Evolutionary conservation across 495 filamentous ascomycete species (phyloP).

Genomic region (Astrothelium macrocarpum): DNA sequence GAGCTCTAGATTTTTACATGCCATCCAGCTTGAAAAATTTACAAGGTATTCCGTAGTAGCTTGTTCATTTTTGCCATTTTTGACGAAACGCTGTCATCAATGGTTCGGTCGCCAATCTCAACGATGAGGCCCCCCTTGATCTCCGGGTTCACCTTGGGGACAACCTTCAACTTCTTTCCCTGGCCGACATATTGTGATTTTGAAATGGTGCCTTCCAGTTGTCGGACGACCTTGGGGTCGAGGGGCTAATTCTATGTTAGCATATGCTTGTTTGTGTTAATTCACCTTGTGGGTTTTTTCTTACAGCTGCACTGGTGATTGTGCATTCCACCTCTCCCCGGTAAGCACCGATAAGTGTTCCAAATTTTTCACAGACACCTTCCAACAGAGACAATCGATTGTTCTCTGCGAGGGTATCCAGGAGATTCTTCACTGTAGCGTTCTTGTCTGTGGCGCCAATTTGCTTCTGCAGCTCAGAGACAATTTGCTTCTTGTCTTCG

Average conservation of each 20-base stretch:
- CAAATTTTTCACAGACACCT: conserved; percentile 80
- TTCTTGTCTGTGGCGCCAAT: conserved; percentile 57
- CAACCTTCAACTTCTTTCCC: conserved; percentile 96
- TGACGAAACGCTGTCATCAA: conserved; percentile 89
- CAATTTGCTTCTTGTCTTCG: conserved; percentile 71
- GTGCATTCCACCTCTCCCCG: conserved; percentile 86
- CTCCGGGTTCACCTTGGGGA: conserved; percentile 87
- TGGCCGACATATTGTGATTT: conserved; percentile 82
- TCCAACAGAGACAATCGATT: conserved; percentile 80
- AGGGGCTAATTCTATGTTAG: conserved; percentile 53
- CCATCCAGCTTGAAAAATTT: conserved; percentile 40
- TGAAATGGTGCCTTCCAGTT: conserved; percentile 76
- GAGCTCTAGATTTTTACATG: background rate
- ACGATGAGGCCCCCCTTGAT: conserved; percentile 90
- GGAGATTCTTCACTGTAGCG: conserved; percentile 88
- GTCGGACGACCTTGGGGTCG: conserved; percentile 70
- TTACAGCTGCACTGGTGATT: conserved; percentile 85
- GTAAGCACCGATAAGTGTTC: conserved; percentile 72
- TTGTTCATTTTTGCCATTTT: conserved; percentile 99
- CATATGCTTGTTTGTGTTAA: conserved; percentile 4
- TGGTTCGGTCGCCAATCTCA: conserved; percentile 94
- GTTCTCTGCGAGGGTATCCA: conserved; percentile 82
- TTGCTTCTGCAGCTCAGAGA: conserved; percentile 74
- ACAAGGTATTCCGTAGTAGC: conserved; percentile 89
- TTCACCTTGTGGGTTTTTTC: background rate